Evolutionary conservation across 805 yeast genomes (phyloP), one percentile per base, ranked within the genome.

Genomic region (Candida anglica): DNA sequence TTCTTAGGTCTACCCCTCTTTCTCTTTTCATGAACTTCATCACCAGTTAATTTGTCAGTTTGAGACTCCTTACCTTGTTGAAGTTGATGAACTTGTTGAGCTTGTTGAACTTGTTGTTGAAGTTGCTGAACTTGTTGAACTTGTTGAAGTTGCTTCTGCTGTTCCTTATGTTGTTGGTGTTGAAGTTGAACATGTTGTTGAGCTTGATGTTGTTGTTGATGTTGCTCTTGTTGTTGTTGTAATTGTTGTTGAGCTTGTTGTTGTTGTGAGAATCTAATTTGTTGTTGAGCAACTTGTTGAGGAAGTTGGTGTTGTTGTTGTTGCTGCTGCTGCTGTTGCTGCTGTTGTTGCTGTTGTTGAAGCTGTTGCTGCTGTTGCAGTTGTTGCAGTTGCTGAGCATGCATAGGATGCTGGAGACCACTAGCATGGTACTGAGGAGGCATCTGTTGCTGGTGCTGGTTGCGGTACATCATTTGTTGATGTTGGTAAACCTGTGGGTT

Each of bases 1-100:
- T 64, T 58, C 45, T 53, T 63, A 14, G 72, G 72, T 29, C 72
- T 53, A 6, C 72, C 72, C 32, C 71, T 47, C 40, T 58, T 57
- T 39, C 60, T 63, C 47, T 60, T 61, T 18, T 48, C 49, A 22
- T 50, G 53, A 15, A 31, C 38, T 6, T 20, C 32, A 17, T 21
- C 27, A 30, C 16, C 26, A 13, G 29, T 27, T 10, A 27, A 15
- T 17, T 27, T 13, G 20, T 13, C 19, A 18, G 10, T 27, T 6
- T 6, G 8, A 6, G 15, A 6, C 8, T 6, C 15, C 15, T 6
- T 8, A 7, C 9, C 10, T 24, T 34, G 33, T 30, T 39, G 38
- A 19, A 21, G 32, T 10, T 33, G 40, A 8, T 7, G 20, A 7
- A 7, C 10, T 10, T 27, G 17, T n/a, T 7, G 10, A 22, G 8